Evolutionary conservation across 768 basidiomycete species (phyloP).

Genomic region (Aureoboletus auriporus): DNA sequence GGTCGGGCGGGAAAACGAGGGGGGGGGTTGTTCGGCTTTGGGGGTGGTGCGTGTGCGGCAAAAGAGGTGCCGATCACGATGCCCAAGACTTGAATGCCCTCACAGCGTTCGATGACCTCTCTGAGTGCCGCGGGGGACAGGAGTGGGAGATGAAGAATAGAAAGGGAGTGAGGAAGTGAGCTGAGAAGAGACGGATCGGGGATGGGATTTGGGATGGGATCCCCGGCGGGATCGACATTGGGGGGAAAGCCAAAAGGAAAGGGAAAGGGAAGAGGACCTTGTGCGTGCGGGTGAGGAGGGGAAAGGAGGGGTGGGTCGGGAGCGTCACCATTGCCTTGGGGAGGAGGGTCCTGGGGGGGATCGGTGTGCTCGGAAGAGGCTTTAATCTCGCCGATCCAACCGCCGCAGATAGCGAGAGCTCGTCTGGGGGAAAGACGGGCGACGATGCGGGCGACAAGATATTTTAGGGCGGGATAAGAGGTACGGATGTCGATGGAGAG

Average conservation of each 20-base stretch:
- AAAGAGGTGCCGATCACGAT: conserved; percentile 15
- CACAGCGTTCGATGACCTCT: conserved; percentile 19
- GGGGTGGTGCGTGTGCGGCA: not conserved
- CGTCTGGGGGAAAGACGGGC: conserved; percentile 27
- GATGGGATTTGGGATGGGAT: conserved; percentile 7
- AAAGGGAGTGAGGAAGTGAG: conserved; percentile 35
- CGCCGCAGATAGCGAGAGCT: conserved; percentile 26
- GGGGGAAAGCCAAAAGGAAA: conserved; percentile 5
- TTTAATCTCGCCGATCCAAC: conserved; percentile 34
- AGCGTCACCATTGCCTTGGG: not conserved
- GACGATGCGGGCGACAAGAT: conserved; percentile 16
- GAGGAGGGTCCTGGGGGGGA: not conserved
- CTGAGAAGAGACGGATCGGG: conserved; percentile 28
- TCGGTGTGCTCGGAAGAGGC: conserved; percentile 14
- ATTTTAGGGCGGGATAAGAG: conserved; percentile 18
- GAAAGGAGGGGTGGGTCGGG: conserved; percentile 16
- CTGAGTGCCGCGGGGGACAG: conserved; percentile 17
- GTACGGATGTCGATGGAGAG: conserved; percentile 51
- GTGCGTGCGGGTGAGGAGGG: not conserved
- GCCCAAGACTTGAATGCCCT: conserved; percentile 14
- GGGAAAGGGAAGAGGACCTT: not conserved
- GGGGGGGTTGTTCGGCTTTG: not conserved
- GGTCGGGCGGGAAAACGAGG: not conserved
- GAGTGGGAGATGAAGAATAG: conserved; percentile 19
- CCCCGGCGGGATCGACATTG: not conserved